Conservation (phyloP, 129 eudicot species). For the Helianthus annuus region HanXRQr2.0-SUNRISE NC_035440.2:40806903-40807402, state of each 20-base stretch:
- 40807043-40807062: slow-evolving; percentile 53
- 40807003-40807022: slow-evolving; percentile 55
- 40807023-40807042: slow-evolving; percentile 45
- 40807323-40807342: no score
- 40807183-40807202: no score
- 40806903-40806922: slow-evolving; percentile 97
- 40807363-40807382: no score
- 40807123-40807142: slow-evolving; percentile 83
- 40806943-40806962: slow-evolving; percentile 37
- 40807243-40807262: no score
- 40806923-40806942: slow-evolving; percentile 82
- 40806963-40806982: slow-evolving; percentile 41
- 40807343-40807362: no score
- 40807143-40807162: slow-evolving; percentile 57
- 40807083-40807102: slow-evolving; percentile 54
- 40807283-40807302: no score
- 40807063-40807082: slow-evolving; percentile 45
- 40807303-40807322: no score
- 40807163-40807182: no score
- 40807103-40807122: slow-evolving; percentile 70
- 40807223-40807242: no score
- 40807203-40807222: no score
- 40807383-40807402: no score
- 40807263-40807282: no score
- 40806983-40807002: slow-evolving; percentile 61